Conservation (phyloP, 2,329 filamentous ascomycete species). For the Clarireedia homoeocarpa region DNA sequence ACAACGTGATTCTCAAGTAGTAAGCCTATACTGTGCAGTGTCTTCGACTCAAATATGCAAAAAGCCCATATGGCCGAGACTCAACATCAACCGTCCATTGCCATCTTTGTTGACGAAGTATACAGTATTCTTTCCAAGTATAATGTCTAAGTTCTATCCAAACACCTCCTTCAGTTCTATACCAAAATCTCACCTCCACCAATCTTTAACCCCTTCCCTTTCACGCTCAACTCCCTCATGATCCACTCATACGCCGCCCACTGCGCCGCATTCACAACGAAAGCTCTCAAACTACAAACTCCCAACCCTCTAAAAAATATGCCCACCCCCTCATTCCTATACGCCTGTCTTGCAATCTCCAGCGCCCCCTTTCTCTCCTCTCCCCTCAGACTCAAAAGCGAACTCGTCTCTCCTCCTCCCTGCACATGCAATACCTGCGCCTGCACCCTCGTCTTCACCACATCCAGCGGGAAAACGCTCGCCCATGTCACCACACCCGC, state of each 20-base stretch:
- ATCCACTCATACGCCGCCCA: slow-evolving; percentile 91
- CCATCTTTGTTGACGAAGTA: no score
- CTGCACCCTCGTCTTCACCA: slow-evolving; percentile 89
- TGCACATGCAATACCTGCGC: slow-evolving; percentile 43
- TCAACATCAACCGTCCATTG: no score
- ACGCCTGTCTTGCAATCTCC: slow-evolving; percentile 58
- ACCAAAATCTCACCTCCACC: not conserved
- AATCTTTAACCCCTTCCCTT: slow-evolving; percentile 2
- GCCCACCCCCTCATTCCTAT: slow-evolving; percentile 50
- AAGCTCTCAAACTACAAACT: slow-evolving; percentile 78
- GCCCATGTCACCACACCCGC: slow-evolving; percentile 86
- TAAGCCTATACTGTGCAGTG: no score
- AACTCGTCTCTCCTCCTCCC: slow-evolving; percentile 17
- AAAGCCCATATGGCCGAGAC: no score
- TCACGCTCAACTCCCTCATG: slow-evolving; percentile 49
- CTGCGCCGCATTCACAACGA: slow-evolving; percentile 87
- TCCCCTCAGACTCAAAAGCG: slow-evolving; percentile 25
- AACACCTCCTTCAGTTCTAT: not conserved
- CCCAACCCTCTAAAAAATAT: slow-evolving; percentile 69
- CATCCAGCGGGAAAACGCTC: slow-evolving; percentile 84
- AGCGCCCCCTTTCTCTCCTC: slow-evolving; percentile 42
- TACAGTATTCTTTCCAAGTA: no score
- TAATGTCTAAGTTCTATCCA: not conserved
- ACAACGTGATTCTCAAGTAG: no score
- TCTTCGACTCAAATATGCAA: no score